These are phyloP conservation scores for Pyracantha coccinea DNA, from an alignment of 331 rosid genomes.

Conservation along the genomic window DNA sequence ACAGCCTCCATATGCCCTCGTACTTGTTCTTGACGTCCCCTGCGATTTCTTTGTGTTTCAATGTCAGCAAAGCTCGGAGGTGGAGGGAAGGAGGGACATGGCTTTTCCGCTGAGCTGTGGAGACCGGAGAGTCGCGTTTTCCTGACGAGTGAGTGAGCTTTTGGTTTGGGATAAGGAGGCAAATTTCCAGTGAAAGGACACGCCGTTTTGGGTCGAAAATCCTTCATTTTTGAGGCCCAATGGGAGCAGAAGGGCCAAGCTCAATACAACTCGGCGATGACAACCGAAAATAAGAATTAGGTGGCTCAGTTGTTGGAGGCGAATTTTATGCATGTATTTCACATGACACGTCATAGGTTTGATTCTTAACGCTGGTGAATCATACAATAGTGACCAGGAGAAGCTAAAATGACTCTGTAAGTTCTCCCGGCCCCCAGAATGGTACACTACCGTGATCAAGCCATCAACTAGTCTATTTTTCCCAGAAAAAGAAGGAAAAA, in stretches of 20 bases:
- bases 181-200: background rate
- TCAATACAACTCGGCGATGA: background rate
- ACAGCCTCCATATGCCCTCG: conserved; percentile 63
- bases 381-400: accelerated
- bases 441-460: too few relatives aligned
- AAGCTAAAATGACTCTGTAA: too few relatives aligned
- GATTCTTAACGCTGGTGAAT: too few relatives aligned
- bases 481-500: too few relatives aligned
- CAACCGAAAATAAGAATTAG: too few relatives aligned
- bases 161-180: background rate
- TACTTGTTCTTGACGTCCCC: conserved; percentile 27
- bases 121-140: background rate
- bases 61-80: conserved; percentile 18
- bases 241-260: background rate
- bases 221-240: background rate
- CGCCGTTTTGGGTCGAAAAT: background rate
- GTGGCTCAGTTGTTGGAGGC: accelerated
- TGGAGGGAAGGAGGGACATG: conserved; percentile 33
- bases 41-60: conserved; percentile 35
- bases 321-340: too few relatives aligned
- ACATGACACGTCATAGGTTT: accelerated
- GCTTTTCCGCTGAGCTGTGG: background rate
- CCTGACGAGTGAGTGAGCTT: background rate
- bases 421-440: too few relatives aligned
- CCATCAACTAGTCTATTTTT: too few relatives aligned